Evolutionary conservation across 75 land plant species (phyloP).

Genomic region (Pseudotsuga menziesii): DNA sequence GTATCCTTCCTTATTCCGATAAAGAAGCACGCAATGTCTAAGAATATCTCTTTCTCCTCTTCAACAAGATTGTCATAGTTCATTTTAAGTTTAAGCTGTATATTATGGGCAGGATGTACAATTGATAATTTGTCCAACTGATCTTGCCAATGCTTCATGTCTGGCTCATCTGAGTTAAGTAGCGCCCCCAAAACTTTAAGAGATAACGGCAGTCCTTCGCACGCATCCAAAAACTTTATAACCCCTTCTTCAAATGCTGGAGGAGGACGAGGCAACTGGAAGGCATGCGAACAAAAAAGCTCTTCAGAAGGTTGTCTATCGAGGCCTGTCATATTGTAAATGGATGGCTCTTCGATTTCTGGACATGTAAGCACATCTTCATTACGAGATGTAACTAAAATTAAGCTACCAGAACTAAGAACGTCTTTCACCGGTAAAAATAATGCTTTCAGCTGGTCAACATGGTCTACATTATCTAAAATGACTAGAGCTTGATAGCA

Average conservation of each 20-base stretch:
- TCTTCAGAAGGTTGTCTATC: neutral
- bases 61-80: neutral
- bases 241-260: neutral
- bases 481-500: neutral
- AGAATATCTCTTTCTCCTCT: neutral
- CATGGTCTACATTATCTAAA: neutral
- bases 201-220: neutral
- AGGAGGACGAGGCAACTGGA: neutral
- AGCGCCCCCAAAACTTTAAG: neutral
- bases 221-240: neutral
- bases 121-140: neutral
- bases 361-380: neutral
- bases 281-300: slow-evolving; percentile 1
- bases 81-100: neutral
- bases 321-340: neutral
- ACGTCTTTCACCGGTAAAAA: neutral
- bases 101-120: neutral
- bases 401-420: neutral
- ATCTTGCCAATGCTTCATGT: neutral
- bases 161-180: neutral
- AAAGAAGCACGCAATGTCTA: slow-evolving; percentile 8
- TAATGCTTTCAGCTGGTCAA: neutral
- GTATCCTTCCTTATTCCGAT: neutral
- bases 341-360: no score
- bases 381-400: neutral